Evolutionary conservation across 176 grass and related monocot species (phyloP).

Genomic region (Avena eriantha): DNA sequence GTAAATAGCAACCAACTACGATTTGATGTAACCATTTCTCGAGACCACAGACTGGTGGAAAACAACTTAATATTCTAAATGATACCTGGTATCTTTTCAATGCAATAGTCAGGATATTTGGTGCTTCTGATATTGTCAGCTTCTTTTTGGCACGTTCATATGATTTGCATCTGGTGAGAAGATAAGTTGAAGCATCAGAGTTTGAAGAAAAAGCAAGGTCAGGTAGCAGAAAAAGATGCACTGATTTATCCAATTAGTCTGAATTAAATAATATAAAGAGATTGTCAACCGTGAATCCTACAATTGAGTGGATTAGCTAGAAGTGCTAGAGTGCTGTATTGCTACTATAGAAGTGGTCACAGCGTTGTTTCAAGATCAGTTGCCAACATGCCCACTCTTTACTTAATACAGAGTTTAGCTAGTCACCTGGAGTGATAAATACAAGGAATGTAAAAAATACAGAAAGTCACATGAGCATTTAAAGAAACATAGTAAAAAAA

Average conservation of each 20-base stretch:
- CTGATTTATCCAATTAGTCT: slow-evolving; percentile 21
- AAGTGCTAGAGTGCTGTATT: slow-evolving; percentile 5
- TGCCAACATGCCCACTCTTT: slow-evolving; percentile 9
- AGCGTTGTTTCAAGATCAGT: slow-evolving; percentile 32
- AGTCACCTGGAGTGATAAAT: neutral
- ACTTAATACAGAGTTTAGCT: slow-evolving; percentile 1
- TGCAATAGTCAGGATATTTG: slow-evolving; percentile 87
- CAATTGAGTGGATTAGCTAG: slow-evolving; percentile 24
- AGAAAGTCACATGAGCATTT: slow-evolving; percentile 5
- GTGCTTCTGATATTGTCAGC: slow-evolving; percentile 83
- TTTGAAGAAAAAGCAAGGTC: slow-evolving; percentile 28
- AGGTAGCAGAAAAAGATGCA: neutral
- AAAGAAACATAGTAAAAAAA: neutral
- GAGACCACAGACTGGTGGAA: neutral
- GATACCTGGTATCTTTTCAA: slow-evolving; percentile 90
- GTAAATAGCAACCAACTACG: slow-evolving; percentile 16
- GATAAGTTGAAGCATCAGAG: slow-evolving; percentile 17
- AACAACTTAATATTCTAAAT: slow-evolving; percentile 30
- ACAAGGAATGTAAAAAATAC: neutral
- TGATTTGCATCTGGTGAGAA: slow-evolving; percentile 68
- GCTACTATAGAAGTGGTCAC: slow-evolving; percentile 9
- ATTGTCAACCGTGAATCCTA: slow-evolving; percentile 18
- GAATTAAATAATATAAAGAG: slow-evolving; percentile 8
- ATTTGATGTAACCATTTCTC: neutral
- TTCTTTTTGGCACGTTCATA: slow-evolving; percentile 84